Conservation (phyloP, 441 rosid genomes). For the Aleurites moluccanus region DNA sequence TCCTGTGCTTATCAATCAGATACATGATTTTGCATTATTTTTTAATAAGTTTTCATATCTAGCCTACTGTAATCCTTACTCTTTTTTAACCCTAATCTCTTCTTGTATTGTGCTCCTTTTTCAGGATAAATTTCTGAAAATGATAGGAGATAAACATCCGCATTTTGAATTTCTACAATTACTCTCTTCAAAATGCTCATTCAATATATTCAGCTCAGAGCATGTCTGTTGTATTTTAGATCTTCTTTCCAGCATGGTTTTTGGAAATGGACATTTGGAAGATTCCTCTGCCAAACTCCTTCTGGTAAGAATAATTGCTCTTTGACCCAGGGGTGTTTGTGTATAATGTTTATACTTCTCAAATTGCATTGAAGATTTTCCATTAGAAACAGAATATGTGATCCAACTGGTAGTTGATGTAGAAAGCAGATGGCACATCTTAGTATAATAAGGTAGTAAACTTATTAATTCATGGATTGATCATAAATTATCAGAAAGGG, state of each 20-base stretch:
- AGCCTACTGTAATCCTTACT: constrained; percentile 1
- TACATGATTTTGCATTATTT: constrained; percentile 19
- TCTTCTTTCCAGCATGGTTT: constrained; percentile 43
- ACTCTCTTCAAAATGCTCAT: constrained; percentile 70
- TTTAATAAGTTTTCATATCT: neutral
- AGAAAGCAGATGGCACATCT: neutral
- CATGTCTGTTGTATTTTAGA: constrained; percentile 58
- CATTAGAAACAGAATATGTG: constrained; percentile 12
- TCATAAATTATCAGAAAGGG: neutral
- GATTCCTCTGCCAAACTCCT: constrained; percentile 65
- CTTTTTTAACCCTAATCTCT: constrained; percentile 12
- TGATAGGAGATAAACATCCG: constrained; percentile 68
- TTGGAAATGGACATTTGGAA: constrained; percentile 41
- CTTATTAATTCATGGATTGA: neutral
- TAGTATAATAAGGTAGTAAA: neutral
- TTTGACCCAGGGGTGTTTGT: neutral
- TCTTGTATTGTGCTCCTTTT: constrained; percentile 25
- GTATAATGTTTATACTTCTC: neutral
- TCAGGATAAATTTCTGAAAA: constrained; percentile 76
- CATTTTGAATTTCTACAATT: constrained; percentile 60
- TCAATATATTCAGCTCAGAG: constrained; percentile 74
- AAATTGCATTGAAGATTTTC: constrained; percentile 1
- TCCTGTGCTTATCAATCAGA: neutral
- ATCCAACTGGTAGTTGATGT: constrained; percentile 10
- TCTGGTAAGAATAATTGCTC: constrained; percentile 54